These are phyloP conservation scores for Saccharomyces hybrid DNA, from an alignment of 1,139 yeast species.

Conservation along the genomic window DNA sequence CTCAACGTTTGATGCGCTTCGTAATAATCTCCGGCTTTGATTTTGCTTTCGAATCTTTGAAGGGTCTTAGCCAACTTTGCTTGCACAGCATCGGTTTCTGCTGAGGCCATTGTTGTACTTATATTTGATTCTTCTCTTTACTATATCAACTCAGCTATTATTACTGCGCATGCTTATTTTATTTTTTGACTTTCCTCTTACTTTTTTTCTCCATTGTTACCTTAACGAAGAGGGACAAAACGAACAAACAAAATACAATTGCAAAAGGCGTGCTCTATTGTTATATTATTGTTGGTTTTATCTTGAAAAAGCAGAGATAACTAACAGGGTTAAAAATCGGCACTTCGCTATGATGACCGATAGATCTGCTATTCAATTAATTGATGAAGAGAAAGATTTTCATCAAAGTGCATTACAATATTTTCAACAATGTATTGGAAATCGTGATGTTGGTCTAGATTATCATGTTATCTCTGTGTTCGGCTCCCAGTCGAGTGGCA, in stretches of 20 bases:
- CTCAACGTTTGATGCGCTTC: constrained; percentile 94
- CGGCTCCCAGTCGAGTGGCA: constrained; percentile 96
- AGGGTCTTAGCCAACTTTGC: constrained; percentile 52
- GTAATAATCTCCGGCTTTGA: constrained; percentile 69
- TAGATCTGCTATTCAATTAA: constrained; percentile 48
- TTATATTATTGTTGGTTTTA: neutral
- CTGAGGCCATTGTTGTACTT: neutral
- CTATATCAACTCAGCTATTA: neutral
- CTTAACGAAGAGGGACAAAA: neutral
- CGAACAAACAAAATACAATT: neutral
- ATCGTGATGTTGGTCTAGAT: constrained; percentile 49
- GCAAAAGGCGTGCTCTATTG: neutral
- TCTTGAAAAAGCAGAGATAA: neutral
- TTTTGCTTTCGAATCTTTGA: constrained; percentile 59
- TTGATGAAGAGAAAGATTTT: constrained; percentile 70
- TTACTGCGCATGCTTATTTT: neutral
- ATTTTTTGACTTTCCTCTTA: neutral
- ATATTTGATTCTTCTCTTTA: too few relatives aligned
- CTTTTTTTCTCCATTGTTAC: neutral
- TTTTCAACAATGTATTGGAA: constrained; percentile 32
- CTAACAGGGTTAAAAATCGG: too few relatives aligned
- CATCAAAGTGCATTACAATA: constrained; percentile 34
- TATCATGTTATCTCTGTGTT: constrained; percentile 92
- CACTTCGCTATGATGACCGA: neutral
- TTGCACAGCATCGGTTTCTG: constrained; percentile 2